Evolutionary conservation across 2,329 filamentous ascomycete species (phyloP).

Genomic region (Nemania sp.): DNA sequence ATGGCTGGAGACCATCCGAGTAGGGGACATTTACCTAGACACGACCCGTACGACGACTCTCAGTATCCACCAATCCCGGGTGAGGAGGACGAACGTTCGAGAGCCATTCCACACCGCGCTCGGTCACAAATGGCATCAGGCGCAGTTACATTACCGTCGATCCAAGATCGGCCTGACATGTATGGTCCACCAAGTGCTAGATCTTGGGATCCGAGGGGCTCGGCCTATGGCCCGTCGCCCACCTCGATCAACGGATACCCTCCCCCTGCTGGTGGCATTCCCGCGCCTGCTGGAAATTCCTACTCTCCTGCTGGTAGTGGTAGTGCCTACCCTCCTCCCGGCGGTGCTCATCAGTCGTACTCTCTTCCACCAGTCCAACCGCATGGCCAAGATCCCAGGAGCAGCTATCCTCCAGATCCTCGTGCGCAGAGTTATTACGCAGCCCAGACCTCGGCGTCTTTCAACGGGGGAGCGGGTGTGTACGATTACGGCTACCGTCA

Average conservation of each 20-base stretch:
- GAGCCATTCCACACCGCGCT: conserved; percentile 38
- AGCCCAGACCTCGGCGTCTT: conserved; percentile 28
- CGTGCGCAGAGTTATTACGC: conserved; percentile 39
- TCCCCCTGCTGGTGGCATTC: conserved; percentile 39
- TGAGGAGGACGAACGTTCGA: conserved; percentile 48
- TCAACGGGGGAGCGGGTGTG: conserved; percentile 22
- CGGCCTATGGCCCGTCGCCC: conserved; percentile 48
- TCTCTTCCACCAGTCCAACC: conserved; percentile 42
- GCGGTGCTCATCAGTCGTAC: conserved; percentile 27
- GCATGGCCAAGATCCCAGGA: conserved; percentile 39
- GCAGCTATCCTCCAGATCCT: conserved; percentile 47
- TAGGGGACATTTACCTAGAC: conserved; percentile 42
- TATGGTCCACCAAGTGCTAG: conserved; percentile 32
- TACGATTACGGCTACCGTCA: conserved; percentile 44
- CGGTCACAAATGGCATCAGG: conserved; percentile 48
- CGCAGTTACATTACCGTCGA: conserved; percentile 54
- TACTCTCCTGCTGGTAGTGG: conserved; percentile 36
- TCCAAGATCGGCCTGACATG: conserved; percentile 50
- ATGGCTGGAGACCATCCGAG: conserved; percentile 47
- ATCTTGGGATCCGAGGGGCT: conserved; percentile 42
- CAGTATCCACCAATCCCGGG: conserved; percentile 50
- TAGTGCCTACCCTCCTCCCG: conserved; percentile 34
- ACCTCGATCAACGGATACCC: conserved; percentile 53
- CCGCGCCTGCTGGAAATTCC: conserved; percentile 20
- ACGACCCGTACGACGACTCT: conserved; percentile 45